Evolutionary conservation across 1,284 basidiomycete species (phyloP).

Genomic region (Austroboletus rostrupii): DNA sequence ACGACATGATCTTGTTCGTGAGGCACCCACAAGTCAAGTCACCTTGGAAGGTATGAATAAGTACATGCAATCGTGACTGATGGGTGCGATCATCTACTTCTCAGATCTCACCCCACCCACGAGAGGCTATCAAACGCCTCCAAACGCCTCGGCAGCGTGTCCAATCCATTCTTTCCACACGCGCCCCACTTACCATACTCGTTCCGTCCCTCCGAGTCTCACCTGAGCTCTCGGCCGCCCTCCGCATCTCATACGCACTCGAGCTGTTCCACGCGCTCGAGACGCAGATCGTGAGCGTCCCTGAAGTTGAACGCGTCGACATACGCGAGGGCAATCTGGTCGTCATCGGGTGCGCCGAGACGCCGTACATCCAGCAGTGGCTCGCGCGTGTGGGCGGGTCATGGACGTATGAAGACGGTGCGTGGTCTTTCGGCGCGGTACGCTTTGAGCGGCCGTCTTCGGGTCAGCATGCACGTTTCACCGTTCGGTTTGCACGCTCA

Average conservation of each 20-base stretch:
- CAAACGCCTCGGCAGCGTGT: conserved; percentile 41
- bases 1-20: conserved; percentile 9
- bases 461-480: conserved; percentile 12
- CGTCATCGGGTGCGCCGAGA: conserved; percentile 43
- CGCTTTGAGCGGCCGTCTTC: conserved; percentile 28
- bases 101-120: neutral
- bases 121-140: neutral
- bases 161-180: conserved; percentile 56
- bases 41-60: conserved; percentile 23
- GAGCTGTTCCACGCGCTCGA: conserved; percentile 70
- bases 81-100: neutral
- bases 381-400: conserved; percentile 21
- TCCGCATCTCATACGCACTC: conserved; percentile 65
- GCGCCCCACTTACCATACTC: conserved; percentile 53
- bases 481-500: neutral
- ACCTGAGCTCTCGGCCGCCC: conserved; percentile 40
- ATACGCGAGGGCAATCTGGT: conserved; percentile 52
- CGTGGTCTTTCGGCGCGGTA: conserved; percentile 17
- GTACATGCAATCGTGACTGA: no score
- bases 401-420: conserved; percentile 15
- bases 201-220: conserved; percentile 44
- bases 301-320: conserved; percentile 26
- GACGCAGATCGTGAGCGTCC: conserved; percentile 50
- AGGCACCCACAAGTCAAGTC: conserved; percentile 3
- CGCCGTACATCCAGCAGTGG: conserved; percentile 29